Evolutionary conservation across 768 basidiomycete species (phyloP).

Genomic region (Hydnomerulius pinastri): DNA sequence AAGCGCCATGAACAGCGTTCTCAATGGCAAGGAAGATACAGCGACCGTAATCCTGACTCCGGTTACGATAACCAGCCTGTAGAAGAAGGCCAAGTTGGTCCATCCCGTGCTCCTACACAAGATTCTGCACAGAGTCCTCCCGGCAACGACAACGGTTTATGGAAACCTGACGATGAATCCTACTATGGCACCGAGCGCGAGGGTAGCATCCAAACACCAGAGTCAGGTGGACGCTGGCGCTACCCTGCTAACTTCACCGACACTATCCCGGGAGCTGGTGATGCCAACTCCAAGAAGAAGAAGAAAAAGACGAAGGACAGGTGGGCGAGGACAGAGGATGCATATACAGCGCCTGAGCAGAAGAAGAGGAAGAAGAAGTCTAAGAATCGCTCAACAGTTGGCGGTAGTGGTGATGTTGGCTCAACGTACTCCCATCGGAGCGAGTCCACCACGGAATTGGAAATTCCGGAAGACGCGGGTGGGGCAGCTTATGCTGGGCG

Average conservation of each 20-base stretch:
- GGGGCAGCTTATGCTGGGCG: conserved; percentile 60
- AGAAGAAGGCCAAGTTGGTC: conserved; percentile 76
- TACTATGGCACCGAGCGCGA: conserved; percentile 56
- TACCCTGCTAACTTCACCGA: conserved; percentile 88
- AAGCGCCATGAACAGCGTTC: conserved; percentile 77
- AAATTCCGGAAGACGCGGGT: conserved; percentile 66
- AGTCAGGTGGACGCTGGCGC: conserved; percentile 63
- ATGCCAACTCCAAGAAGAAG: conserved; percentile 53
- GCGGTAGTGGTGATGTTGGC: conserved; percentile 32
- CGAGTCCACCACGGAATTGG: conserved; percentile 47
- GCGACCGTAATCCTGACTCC: conserved; percentile 73
- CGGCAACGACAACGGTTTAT: conserved; percentile 53
- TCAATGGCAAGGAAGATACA: conserved; percentile 86
- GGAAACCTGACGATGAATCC: conserved; percentile 75
- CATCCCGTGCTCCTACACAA: conserved; percentile 11
- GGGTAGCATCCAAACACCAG: conserved; percentile 39
- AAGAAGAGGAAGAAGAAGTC: conserved; percentile 70
- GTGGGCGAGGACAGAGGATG: conserved; percentile 87
- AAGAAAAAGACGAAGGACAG: conserved; percentile 84
- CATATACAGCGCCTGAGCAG: conserved; percentile 52
- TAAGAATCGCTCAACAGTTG: conserved; percentile 45
- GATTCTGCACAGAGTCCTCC: conserved; percentile 8
- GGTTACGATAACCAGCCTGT: conserved; percentile 68
- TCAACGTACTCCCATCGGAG: conserved; percentile 35
- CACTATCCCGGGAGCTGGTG: conserved; percentile 41